Base-by-base conservation (phyloP, 306 rosid species). In the Trifolium repens region DNA sequence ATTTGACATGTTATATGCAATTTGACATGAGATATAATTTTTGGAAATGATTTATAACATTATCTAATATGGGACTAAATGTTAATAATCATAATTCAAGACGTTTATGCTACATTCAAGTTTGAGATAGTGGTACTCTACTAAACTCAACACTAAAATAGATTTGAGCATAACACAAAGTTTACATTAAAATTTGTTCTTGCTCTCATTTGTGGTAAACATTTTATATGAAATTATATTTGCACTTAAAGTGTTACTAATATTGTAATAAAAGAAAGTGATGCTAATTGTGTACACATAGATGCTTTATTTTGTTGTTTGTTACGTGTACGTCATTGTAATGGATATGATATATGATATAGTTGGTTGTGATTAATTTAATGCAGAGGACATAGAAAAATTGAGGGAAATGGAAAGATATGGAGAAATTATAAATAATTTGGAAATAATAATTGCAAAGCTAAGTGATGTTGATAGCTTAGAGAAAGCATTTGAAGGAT, bases 351-450 rank as follows among this genome's bases (percentile, higher is more conserved):
- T 66, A 9, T 42, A 5, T 35, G 17, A 22, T 43, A 17, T 24
- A 24, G 8, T 40, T 67, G 16, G 54, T 5, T 11, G 39, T 22
- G 27, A 46, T 26, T 46, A n/a, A 46, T 8, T 8, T 40, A 34
- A 7, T 73, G 86, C 90, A 94, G 98, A 85, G 19, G 97, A 94
- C 24, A 62, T 62, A 43, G 91, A 89, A 46, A 86, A 80, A 34
- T 3, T 94, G 68, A 75, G 74, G 52, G 93, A 87, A 69, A 91
- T 87, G 88, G 84, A 80, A 76, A 65, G 10, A 1, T 8, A 71
- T 11, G 75, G 80, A 13, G 76, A 80, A 17, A 53, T 74, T 65
- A 9, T 15, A 8, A 61, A 15, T 30, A 49, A 42, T 0, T 14
- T 86, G 0, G 61, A 82, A 14, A 87, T 77, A 27, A 65, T 86